These are phyloP conservation scores for Pleurostoma richardsiae DNA, from an alignment of 2,329 filamentous ascomycete genomes.

Conservation along the genomic window DNA sequence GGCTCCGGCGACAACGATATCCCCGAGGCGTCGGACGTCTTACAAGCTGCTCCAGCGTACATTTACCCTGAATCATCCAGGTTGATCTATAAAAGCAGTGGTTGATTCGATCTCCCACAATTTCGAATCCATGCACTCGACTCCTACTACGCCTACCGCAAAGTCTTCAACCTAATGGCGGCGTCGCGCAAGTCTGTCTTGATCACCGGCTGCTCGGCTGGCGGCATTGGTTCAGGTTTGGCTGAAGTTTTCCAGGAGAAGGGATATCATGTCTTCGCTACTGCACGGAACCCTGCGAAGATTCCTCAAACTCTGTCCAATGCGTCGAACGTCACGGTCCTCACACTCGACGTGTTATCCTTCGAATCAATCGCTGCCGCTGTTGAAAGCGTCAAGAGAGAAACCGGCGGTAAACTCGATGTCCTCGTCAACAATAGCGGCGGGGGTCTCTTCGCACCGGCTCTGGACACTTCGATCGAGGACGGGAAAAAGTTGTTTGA, in stretches of 20 bases:
- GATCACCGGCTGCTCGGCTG: slow-evolving; percentile 28
- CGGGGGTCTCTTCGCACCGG: background rate
- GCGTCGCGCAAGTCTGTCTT: slow-evolving; percentile 16
- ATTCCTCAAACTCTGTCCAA: slow-evolving; percentile 14
- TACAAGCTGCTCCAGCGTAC: no score
- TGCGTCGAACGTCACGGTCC: background rate
- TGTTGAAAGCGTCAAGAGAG: slow-evolving; percentile 6
- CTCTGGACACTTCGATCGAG: slow-evolving; percentile 25
- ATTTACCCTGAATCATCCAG: no score
- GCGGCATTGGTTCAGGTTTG: slow-evolving; percentile 22
- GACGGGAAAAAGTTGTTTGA: slow-evolving; percentile 30
- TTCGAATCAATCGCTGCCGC: slow-evolving; percentile 16
- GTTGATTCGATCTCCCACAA: no score
- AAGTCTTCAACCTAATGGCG: background rate
- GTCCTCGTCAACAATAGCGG: background rate
- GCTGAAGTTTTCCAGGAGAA: slow-evolving; percentile 19
- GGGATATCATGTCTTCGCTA: slow-evolving; percentile 22
- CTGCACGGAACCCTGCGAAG: slow-evolving; percentile 20
- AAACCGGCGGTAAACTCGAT: background rate
- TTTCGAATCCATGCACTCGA: no score
- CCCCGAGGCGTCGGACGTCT: no score
- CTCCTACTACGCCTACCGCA: background rate
- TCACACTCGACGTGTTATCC: slow-evolving; percentile 25
- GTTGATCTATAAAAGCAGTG: no score
- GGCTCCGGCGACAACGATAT: background rate